A percentile compares a stretch with the other conserved stretches of the same genome.
phyloP scores from a whole-genome alignment of 257 asterid genomes.

The Penstemon barbatus region DNA sequence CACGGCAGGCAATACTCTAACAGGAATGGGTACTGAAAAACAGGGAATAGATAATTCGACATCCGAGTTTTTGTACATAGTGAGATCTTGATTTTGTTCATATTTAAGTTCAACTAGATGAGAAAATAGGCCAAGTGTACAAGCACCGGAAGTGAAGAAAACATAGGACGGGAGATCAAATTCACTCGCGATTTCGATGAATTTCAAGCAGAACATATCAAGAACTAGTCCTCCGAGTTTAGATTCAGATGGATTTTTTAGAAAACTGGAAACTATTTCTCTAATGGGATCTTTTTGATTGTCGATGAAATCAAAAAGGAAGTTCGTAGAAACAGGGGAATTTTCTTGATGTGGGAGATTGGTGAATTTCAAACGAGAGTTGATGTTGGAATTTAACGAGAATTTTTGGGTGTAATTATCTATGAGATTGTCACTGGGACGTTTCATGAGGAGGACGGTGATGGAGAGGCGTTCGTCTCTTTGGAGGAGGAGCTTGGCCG shows the following conservation, averaged over 20 bases:
- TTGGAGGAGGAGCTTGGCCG: too few relatives aligned
- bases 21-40: constrained; percentile 33
- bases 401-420: constrained; percentile 18
- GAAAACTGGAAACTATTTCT: constrained; percentile 15
- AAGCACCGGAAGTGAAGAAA: constrained; percentile 28
- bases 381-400: constrained; percentile 13
- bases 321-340: not conserved
- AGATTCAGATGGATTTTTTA: not conserved
- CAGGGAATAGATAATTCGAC: constrained; percentile 1
- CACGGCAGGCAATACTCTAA: constrained; percentile 26
- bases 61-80: not conserved
- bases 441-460: constrained; percentile 43
- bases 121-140: constrained; percentile 23
- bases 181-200: constrained; percentile 12
- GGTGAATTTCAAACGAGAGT: constrained; percentile 26
- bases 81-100: constrained; percentile 4
- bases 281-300: constrained; percentile 26
- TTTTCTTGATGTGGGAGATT: constrained; percentile 26
- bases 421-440: constrained; percentile 26
- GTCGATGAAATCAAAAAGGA: constrained; percentile 26
- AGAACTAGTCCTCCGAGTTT: constrained; percentile 33
- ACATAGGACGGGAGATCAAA: constrained; percentile 21
- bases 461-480: constrained; percentile 39
- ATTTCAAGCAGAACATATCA: constrained; percentile 35
- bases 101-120: constrained; percentile 25